These are phyloP conservation scores for Aspergillus leporis DNA, from an alignment of 495 filamentous ascomycete genomes.

Conservation along the genomic window DNA sequence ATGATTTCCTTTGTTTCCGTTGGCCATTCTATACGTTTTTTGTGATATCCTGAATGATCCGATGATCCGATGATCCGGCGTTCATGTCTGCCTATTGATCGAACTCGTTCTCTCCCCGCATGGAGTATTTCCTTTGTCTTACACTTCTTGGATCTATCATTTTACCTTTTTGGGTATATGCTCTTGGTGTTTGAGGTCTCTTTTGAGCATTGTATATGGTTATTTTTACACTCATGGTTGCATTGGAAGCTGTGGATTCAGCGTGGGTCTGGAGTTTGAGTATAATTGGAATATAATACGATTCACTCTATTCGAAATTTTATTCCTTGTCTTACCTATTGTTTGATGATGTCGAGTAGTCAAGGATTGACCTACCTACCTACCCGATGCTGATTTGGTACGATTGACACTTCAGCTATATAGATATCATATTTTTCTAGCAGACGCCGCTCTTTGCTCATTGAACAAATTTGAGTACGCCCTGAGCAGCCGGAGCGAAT, in stretches of 20 bases:
- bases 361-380: neutral
- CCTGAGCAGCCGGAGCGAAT: no score
- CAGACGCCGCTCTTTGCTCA: no score
- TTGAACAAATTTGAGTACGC: no score
- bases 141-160: conserved; percentile 18
- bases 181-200: conserved; percentile 17
- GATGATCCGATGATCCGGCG: conserved; percentile 21
- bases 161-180: conserved; percentile 13
- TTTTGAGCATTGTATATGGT: conserved; percentile 19
- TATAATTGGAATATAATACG: conserved; percentile 20
- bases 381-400: no score
- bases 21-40: conserved; percentile 4
- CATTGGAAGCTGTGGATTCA: conserved; percentile 11
- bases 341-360: neutral
- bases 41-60: conserved; percentile 23
- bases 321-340: neutral
- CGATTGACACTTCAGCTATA: no score
- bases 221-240: conserved; percentile 10
- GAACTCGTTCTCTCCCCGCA: conserved; percentile 3
- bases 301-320: conserved; percentile 8
- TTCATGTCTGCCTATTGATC: conserved; percentile 9
- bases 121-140: conserved; percentile 10
- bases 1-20: conserved; percentile 17
- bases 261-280: conserved; percentile 18
- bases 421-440: no score